Base-by-base conservation (phyloP, 1,284 basidiomycete species). In the Puccinia triticina region DNA sequence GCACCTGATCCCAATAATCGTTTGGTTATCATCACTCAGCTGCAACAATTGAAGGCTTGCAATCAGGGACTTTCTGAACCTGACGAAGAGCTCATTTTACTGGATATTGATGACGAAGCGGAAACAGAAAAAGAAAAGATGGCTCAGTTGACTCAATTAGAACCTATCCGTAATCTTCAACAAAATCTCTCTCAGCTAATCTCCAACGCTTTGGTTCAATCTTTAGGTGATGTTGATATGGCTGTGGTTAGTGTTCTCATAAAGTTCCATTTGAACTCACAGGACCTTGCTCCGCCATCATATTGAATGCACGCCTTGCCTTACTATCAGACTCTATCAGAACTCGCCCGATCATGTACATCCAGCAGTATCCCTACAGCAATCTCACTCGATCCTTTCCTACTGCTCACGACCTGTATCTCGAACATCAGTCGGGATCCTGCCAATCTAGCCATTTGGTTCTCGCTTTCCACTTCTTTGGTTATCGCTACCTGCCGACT, bases 11-110 rank as follows among this genome's bases (percentile, higher is more conserved):
- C 77, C 16, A 61, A 79, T 40, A 82, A 84, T 4, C 84, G 83
- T 26, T 74, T 83, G 7, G 50, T 83, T 1, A 77, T 71, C 55
- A 61, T 85, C n/a, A 83, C 84, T 37, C 86, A 86, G 53, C 83
- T 86, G 18, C 53, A 77, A 26, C 85, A 84, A 76, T 83, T 86
- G 40, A 83, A 84, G 0, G 84, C 85, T 11, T 84, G 84, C 32
- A 82, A 85, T 1, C 83, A 84, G 26, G 85, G 85, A 1, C 83
- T 86, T 14, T 83, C 85, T 3, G 84, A 85, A 16, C 86, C 86
- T 1, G 85, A 86, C 43, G 84, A 83, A 26, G 85, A 85, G 32
- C 78, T 86, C 1, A 73, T 86, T 57, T 84, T 85, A 67, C 83
- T 86, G 23, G 85, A 86, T 59, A 69, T 83, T 1, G 82, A 83